Base-by-base conservation (phyloP, 2,329 filamentous ascomycete genomes). In the Emericellopsis cladophorae region DNA sequence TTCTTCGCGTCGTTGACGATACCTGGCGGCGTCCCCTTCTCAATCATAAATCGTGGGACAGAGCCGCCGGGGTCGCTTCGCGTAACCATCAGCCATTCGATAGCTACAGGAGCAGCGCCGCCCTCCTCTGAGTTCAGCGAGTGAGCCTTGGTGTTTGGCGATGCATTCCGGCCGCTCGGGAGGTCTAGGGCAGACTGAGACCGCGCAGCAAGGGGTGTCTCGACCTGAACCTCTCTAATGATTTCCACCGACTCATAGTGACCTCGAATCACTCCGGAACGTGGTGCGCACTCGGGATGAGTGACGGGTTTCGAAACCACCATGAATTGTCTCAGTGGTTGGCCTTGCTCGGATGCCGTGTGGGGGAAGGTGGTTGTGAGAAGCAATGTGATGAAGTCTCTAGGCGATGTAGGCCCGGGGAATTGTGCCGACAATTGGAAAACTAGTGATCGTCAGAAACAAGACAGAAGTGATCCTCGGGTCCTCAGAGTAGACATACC, bases 81-180 rank as follows among this genome's bases (percentile, higher is more conserved):
- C 1, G 87, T 94, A 15, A 94, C 77, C 88, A 95, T 95, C 45
- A 92, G 74, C 88, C 88, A 95, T 58, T 95, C 88, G 2, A 95
- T 56, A 22, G 66, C 60, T 23, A 59, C 65, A n/a, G 64, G 55
- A 1, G 49, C 54, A 9, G 60, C 54, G 15, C 32, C 24, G 7
- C 22, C 39, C n/a, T 41, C 43, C 1, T 42, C 46, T 1, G 33
- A 31, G 11, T 11, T 23, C 5, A 31, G 16, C 2, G 40, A 22
- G 14, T 26, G 36, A 34, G 35, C 11, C 5, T 10, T 32, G 24
- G 36, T 32, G 23, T 21, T 15, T 14, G 36, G 44, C 36, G 34
- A 44, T 44, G 7, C 37, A 12, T 14, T 41, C 6, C 69, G 46
- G 15, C 55, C 51, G 16, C 51, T 46, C 4, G 40, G 38, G n/a